Base-by-base conservation (phyloP, 2,329 filamentous ascomycete genomes). In the Fusarium burgessii region DNA sequence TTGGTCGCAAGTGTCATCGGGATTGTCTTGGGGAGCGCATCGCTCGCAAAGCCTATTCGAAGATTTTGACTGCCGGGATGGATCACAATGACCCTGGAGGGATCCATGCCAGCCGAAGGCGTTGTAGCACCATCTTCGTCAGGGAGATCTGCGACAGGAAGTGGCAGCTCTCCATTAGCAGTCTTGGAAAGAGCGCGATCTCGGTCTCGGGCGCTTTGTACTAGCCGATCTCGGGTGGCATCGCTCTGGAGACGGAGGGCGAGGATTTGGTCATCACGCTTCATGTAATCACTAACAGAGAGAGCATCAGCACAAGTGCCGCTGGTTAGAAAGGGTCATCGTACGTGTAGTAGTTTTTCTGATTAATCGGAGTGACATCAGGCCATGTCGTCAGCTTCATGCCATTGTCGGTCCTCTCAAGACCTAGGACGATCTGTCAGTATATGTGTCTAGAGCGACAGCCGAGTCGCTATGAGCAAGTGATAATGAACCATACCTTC, bases 341-440 rank as follows among this genome's bases (percentile, higher is more conserved):
- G 68, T 87, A 96, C 93, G 95, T 97, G 81, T 98, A 98, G 82
- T 99, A 99, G 82, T 99, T 99, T 85, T 99, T 99, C 82, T 99
- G 96, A 80, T 99, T 99, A 82, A 99, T 99, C 77, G 96, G 93
- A 45, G 89, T 88, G 62, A 97, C 91, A 78, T 96, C 92, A 13
- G 96, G 95, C 95, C 96, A 99, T 80, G 88, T 97, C 50, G 94
- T 93, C 78, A 96, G 89, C 79, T 95, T 96, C 92, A 99, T 95
- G 83, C 95, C 95, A 89, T 99, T 99, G 85, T 99, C 96, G 66
- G 96, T 98, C 79, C 95, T 90, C 84, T 97, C 94, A 72, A 99
- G 90, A 73, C 96, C 95, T 98, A 79, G 27, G 29, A 50, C 43
- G 45, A 58, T 41, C 36, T 35, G 74, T 79, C 71, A 78, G 75